These are phyloP conservation scores for Pyrenochaeta sp. DNA, from an alignment of 2,329 filamentous ascomycete genomes.

Conservation along the genomic window DNA sequence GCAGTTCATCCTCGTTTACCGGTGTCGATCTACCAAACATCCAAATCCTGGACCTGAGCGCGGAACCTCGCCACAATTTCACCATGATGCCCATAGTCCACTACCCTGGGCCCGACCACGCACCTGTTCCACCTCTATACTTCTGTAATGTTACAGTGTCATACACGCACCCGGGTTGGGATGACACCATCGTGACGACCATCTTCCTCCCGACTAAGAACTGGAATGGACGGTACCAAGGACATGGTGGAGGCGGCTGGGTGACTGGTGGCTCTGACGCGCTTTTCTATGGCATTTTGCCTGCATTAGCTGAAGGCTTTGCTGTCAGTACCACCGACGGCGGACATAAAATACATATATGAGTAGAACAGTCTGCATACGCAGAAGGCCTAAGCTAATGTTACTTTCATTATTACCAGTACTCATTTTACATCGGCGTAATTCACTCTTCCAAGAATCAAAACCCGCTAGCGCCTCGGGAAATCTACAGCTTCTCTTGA, in stretches of 20 bases:
- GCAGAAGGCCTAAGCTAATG: too few species aligned
- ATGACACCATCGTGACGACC: slow-evolving; percentile 37
- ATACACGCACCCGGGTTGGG: slow-evolving; percentile 48
- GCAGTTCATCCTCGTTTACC: not conserved
- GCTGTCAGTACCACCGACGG: slow-evolving; percentile 27
- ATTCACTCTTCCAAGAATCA: too few species aligned
- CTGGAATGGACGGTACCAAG: slow-evolving; percentile 27
- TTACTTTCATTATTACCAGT: too few species aligned
- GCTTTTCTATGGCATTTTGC: slow-evolving; percentile 13
- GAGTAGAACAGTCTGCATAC: too few species aligned
- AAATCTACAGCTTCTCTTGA: not conserved
- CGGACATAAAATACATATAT: too few species aligned
- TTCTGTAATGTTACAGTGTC: slow-evolving; percentile 51
- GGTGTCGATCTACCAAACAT: not conserved
- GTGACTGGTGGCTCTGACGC: slow-evolving; percentile 23
- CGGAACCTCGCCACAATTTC: not conserved
- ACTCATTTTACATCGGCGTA: too few species aligned
- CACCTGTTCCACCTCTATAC: slow-evolving; percentile 1
- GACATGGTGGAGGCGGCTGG: slow-evolving; percentile 23
- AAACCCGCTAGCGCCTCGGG: too few species aligned
- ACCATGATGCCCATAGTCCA: not conserved
- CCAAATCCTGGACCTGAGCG: not conserved
- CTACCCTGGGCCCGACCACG: not conserved
- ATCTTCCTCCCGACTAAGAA: slow-evolving; percentile 41
- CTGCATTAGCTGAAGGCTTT: slow-evolving; percentile 26